A percentile compares a stretch with the other conserved stretches of the same genome.
Conservation (phyloP, 371 early-diverging fungal genomes). For the Parasitella parasitica region DNA sequence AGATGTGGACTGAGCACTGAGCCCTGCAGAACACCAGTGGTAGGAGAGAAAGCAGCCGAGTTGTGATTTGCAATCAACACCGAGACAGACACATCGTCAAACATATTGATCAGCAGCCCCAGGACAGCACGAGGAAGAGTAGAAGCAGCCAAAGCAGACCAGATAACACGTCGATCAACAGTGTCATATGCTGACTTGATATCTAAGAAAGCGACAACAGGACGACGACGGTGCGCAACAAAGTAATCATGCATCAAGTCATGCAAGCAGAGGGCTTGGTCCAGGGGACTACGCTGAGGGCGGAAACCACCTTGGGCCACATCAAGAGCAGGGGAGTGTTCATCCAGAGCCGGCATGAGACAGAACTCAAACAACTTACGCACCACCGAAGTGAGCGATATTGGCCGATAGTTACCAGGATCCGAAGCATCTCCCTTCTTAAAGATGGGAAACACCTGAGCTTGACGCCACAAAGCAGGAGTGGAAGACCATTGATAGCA, state of each 20-base stretch:
- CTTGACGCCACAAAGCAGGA: slow-evolving; percentile 23
- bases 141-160: not conserved
- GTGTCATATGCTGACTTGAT: slow-evolving; percentile 25
- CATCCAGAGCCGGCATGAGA: not conserved
- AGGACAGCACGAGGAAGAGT: not conserved
- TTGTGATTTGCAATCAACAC: not conserved
- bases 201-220: slow-evolving; percentile 14
- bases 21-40: slow-evolving; percentile 29
- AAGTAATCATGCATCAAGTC: slow-evolving; percentile 38
- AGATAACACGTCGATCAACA: slow-evolving; percentile 9
- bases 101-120: slow-evolving; percentile 2
- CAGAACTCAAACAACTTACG: slow-evolving; percentile 22
- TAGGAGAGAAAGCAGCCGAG: not conserved
- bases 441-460: slow-evolving; percentile 19
- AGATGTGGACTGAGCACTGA: slow-evolving; percentile 10
- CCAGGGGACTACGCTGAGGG: slow-evolving; percentile 24
- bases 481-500: slow-evolving; percentile 26
- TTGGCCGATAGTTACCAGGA: slow-evolving; percentile 23
- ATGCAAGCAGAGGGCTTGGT: slow-evolving; percentile 33
- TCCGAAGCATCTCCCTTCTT: slow-evolving; percentile 20
- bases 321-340: slow-evolving; percentile 14
- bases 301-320: slow-evolving; percentile 40
- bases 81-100: slow-evolving; percentile 12
- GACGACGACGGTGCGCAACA: slow-evolving; percentile 4
- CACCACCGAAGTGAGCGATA: slow-evolving; percentile 22